Evolutionary conservation across 2,329 filamentous ascomycete genomes (phyloP).

Genomic region (Verticillium nubilum): DNA sequence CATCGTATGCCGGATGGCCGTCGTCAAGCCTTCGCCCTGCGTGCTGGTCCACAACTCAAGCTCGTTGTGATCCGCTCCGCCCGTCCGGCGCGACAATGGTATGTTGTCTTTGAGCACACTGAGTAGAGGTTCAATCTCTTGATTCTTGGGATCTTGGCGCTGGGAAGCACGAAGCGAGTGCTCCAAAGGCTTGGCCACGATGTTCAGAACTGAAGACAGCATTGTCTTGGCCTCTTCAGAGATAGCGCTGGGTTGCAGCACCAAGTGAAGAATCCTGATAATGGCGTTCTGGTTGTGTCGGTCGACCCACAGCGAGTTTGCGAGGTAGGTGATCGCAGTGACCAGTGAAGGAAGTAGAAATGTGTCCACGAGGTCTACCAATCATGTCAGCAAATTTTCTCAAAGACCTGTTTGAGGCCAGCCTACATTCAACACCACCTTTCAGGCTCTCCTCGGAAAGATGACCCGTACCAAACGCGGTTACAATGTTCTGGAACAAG

Average conservation of each 20-base stretch:
- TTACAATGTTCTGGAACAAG: constrained; percentile 68
- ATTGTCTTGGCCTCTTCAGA: constrained; percentile 67
- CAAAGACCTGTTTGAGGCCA: not conserved
- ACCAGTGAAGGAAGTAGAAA: constrained; percentile 76
- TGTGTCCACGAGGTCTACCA: constrained; percentile 66
- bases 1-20: constrained; percentile 55
- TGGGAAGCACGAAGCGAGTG: constrained; percentile 62
- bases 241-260: constrained; percentile 64
- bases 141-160: constrained; percentile 59
- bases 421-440: constrained; percentile 69
- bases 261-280: constrained; percentile 65
- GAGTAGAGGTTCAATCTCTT: constrained; percentile 65
- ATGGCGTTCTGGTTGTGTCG: constrained; percentile 62
- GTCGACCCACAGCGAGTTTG: constrained; percentile 63
- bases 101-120: constrained; percentile 58
- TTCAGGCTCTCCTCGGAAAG: constrained; percentile 67
- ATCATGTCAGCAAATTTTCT: constrained; percentile 10
- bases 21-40: constrained; percentile 48
- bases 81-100: constrained; percentile 54
- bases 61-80: constrained; percentile 59
- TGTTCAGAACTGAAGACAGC: constrained; percentile 65
- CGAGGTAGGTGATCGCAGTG: constrained; percentile 66
- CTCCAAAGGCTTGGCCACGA: constrained; percentile 64
- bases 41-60: constrained; percentile 61
- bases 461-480: constrained; percentile 60